These are phyloP conservation scores for Pleurotus giganteus DNA, from an alignment of 768 basidiomycete genomes.

Conservation along the genomic window DNA sequence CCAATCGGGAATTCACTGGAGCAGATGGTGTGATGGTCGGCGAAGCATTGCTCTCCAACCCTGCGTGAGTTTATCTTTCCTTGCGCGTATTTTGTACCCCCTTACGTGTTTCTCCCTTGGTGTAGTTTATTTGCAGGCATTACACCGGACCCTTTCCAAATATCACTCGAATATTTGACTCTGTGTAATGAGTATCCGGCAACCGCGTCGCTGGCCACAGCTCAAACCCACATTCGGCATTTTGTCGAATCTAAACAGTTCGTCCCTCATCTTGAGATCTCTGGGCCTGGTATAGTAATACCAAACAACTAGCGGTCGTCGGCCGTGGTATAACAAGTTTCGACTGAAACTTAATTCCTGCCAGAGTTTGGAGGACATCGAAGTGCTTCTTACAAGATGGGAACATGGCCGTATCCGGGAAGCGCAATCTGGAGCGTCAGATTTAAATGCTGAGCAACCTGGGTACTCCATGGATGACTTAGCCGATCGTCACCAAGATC, in stretches of 20 bases:
- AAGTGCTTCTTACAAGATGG: slow-evolving; percentile 30
- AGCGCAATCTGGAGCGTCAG: too few relatives aligned
- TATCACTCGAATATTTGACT: slow-evolving; percentile 69
- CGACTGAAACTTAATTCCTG: slow-evolving; percentile 42
- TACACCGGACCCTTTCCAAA: slow-evolving; percentile 60
- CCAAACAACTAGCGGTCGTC: slow-evolving; percentile 35
- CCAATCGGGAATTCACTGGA: slow-evolving; percentile 52
- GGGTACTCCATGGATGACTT: too few relatives aligned
- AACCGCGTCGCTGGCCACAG: slow-evolving; percentile 44
- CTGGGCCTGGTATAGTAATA: slow-evolving; percentile 10
- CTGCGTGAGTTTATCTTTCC: slow-evolving; percentile 47
- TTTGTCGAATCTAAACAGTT: slow-evolving; percentile 71
- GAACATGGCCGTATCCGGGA: not conserved
- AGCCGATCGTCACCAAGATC: not conserved
- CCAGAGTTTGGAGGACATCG: slow-evolving; percentile 44
- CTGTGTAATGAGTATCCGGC: slow-evolving; percentile 53
- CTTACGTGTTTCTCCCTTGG: slow-evolving; percentile 8
- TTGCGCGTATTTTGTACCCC: not conserved
- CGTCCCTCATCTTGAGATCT: slow-evolving; percentile 20
- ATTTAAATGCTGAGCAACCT: too few relatives aligned
- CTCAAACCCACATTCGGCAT: slow-evolving; percentile 66
- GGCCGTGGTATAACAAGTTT: slow-evolving; percentile 58
- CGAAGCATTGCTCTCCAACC: slow-evolving; percentile 73
- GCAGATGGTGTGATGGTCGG: slow-evolving; percentile 83
- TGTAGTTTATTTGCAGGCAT: slow-evolving; percentile 55